Evolutionary conservation across 805 yeast species (phyloP), one percentile per base, ranked within the genome.

Genomic region (Kregervanrija pseudodelftensis): DNA sequence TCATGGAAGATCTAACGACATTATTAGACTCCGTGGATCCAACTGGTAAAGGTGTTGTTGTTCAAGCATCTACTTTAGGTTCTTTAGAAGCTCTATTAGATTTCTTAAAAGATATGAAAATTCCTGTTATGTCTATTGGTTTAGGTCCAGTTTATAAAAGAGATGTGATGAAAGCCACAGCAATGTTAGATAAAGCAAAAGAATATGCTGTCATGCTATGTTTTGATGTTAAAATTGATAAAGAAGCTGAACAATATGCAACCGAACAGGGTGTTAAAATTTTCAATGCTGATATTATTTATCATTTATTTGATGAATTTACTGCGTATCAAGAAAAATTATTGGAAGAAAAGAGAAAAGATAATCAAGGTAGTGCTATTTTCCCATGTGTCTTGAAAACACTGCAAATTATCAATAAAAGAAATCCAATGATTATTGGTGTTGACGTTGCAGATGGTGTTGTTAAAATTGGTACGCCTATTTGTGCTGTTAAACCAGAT

Each of bases 351-450:
- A 86, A 95, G 69, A 85, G 97, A 68, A 80, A 82, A 64, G 95
- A 87, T 54, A 85, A 84, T 68, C 72, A 82, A 68, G 91, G 82
- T 57, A 85, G 77, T 57, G 99, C 98, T 39, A 85, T 85, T 41
- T 90, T 80, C 81, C 99, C 99, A 56, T 85, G 95, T 74, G 96
- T 91, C 32, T 70, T 93, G 70, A 86, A 87, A 68, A 93, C 97
- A 13, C 67, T 93, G 54, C 98, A 93, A 72, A 87, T 93, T 62
- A 93, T 93, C 66, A 93, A 93, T 81, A 91, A 91, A 73, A 86
- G 99, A 70, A 88, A 90, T 66, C 99, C 99, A 50, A 93, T 93
- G 98, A 90, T 93, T 61, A 86, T 93, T 61, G 99, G 99, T 80
- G 98, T 93, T 47, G 99, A 93, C 63, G 95, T 93, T 48, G 66